Percentiles rank a stretch among this genome's conserved stretches.
phyloP scores from a whole-genome alignment of 306 rosid genomes.

The Dalbergia oliveri region DNA sequence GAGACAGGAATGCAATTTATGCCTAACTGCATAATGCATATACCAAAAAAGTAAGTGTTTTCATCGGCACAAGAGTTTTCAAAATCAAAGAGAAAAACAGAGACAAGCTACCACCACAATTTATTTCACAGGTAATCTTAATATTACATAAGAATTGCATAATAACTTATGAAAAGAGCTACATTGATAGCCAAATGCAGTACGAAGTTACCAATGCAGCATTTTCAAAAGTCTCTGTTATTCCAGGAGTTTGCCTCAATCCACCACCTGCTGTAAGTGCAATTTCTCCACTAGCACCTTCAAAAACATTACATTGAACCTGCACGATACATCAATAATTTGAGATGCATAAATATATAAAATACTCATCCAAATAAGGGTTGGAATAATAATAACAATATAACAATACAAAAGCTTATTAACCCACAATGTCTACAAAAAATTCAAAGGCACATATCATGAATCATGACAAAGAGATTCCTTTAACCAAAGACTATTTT shows the following conservation, averaged over 20 bases:
- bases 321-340: slow-evolving; percentile 52
- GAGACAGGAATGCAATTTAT: slow-evolving; percentile 16
- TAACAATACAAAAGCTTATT: slow-evolving; percentile 19
- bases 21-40: neutral
- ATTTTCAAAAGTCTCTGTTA: slow-evolving; percentile 73
- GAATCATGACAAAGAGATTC: slow-evolving; percentile 1
- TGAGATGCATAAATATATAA: slow-evolving; percentile 35
- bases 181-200: slow-evolving; percentile 14
- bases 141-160: neutral
- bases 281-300: slow-evolving; percentile 84
- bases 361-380: slow-evolving; percentile 15
- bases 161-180: slow-evolving; percentile 36
- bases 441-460: slow-evolving; percentile 22
- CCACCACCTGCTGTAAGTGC: slow-evolving; percentile 92
- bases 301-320: slow-evolving; percentile 90
- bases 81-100: slow-evolving; percentile 21
- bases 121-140: slow-evolving; percentile 33
- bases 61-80: slow-evolving; percentile 10
- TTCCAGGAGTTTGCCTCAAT: slow-evolving; percentile 84
- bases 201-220: slow-evolving; percentile 81
- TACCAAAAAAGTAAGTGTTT: neutral
- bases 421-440: slow-evolving; percentile 18
- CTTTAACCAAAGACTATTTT: slow-evolving; percentile 27
- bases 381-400: slow-evolving; percentile 15
- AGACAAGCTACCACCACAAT: neutral